Evolutionary conservation across 1,284 basidiomycete species (phyloP), one percentile per base, ranked within the genome.

Genomic region (Ustilago lituana): DNA sequence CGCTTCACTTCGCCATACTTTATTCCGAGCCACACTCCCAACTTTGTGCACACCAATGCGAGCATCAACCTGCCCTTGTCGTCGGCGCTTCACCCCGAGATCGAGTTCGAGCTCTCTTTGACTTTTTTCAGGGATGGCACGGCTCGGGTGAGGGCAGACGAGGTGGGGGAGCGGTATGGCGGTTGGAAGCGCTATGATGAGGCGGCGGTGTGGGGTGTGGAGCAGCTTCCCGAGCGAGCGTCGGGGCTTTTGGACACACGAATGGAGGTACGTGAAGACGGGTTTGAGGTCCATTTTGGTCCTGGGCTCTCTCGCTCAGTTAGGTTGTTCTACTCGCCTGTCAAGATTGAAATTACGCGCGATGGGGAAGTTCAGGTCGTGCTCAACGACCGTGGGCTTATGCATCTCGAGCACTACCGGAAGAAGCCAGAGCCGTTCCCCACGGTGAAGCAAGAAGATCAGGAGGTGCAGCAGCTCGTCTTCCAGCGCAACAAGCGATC

Each of bases 341-440:
- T 82, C 51, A 73, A 73, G 36, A 45, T 78, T 35, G 67, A 58
- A 22, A 70, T 95, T 68, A 84, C 88, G 41, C 87, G 90, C 35
- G 86, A 88, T 58, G 92, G 91, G 4, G 59, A 79, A 22, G 89
- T 91, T 56, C 91, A 96, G 78, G 86, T 98, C 53, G 88, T 94
- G 4, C 84, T 98, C 50, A 99, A 99, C 78, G 93, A 92, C 10
- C 87, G 89, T 37, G 90, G 91, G 0, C 86, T 99, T 24, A 85
- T 99, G 73, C 94, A 98, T 80, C 94, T 98, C 92, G 96, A 99
- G 81, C 96, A 98, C 83, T 98, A 93, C 86, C 74, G 80, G 19
- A 47, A 73, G 39, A 80, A 80, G 46, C 78, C 79, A 1, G 72
- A 76, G 22, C 63, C 63, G 2, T 76, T 79, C 52, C 77, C 75